Conservation (phyloP, 768 basidiomycete genomes). For the Boletus eberwhitei region DNA sequence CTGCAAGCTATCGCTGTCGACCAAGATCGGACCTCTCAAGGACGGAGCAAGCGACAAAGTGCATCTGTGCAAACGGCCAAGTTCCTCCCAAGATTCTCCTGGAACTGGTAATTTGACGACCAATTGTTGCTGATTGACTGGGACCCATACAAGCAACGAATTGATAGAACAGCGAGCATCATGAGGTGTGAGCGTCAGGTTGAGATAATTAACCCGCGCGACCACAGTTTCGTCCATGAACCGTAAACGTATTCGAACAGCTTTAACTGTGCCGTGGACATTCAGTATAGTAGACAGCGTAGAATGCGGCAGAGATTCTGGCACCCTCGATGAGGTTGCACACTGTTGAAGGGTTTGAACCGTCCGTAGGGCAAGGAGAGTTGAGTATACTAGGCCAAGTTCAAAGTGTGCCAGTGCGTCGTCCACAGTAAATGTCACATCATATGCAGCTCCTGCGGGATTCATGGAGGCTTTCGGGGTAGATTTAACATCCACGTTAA, state of each 20-base stretch:
- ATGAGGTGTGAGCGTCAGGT: conserved; percentile 15
- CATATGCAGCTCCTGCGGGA: conserved; percentile 29
- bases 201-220: conserved; percentile 32
- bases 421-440: conserved; percentile 49
- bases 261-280: conserved; percentile 36
- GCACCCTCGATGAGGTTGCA: conserved; percentile 12
- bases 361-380: conserved; percentile 58
- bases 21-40: conserved; percentile 39
- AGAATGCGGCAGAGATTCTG: conserved; percentile 18
- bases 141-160: conserved; percentile 55
- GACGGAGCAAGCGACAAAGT: conserved; percentile 34
- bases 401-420: conserved; percentile 51
- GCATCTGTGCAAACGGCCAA: conserved; percentile 58
- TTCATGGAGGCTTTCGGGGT: conserved; percentile 6
- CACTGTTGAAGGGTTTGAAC: conserved; percentile 38
- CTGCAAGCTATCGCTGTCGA: conserved; percentile 61
- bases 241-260: conserved; percentile 45
- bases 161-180: conserved; percentile 36
- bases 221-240: conserved; percentile 49
- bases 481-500: conserved; percentile 28
- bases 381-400: conserved; percentile 66
- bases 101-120: conserved; percentile 24
- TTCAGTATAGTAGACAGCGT: conserved; percentile 18
- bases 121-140: conserved; percentile 39
- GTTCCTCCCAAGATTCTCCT: conserved; percentile 68